Percentiles rank a stretch among this genome's conserved stretches.
Conservation (phyloP, 164 flowering plant species). For the Liquidambar formosana region DNA sequence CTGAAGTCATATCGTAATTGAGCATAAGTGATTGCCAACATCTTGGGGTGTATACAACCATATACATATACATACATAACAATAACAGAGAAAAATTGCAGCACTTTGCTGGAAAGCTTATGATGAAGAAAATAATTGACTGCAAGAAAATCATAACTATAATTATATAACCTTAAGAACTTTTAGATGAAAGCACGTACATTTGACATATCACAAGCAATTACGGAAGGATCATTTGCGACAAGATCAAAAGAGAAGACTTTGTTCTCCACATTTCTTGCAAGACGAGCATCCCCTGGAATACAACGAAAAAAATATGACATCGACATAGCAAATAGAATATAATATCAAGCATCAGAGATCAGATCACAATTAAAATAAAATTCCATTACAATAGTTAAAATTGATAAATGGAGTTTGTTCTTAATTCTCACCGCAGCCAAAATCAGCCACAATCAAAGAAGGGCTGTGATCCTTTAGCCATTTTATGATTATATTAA, state of each 20-base stretch:
- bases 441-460: constrained; percentile 86
- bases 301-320: background rate
- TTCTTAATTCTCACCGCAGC: constrained; percentile 68
- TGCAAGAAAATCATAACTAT: background rate
- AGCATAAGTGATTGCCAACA: no score
- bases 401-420: background rate
- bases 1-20: background rate
- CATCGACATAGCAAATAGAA: background rate
- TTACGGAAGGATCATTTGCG: constrained; percentile 82
- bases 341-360: background rate
- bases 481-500: constrained; percentile 79
- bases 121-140: background rate
- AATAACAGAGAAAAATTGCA: background rate
- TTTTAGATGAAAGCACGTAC: constrained; percentile 40
- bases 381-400: background rate
- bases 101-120: background rate
- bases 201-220: constrained; percentile 95
- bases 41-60: no score
- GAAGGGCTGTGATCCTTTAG: constrained; percentile 61
- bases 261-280: constrained; percentile 84
- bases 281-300: constrained; percentile 86
- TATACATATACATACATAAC: no score
- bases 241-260: constrained; percentile 93
- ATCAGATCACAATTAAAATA: background rate
- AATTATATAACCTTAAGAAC: background rate